Percentiles rank a stretch among this genome's conserved stretches.
Conservation (phyloP, 75 land plant genomes). For the Pinus albicaulis region DNA sequence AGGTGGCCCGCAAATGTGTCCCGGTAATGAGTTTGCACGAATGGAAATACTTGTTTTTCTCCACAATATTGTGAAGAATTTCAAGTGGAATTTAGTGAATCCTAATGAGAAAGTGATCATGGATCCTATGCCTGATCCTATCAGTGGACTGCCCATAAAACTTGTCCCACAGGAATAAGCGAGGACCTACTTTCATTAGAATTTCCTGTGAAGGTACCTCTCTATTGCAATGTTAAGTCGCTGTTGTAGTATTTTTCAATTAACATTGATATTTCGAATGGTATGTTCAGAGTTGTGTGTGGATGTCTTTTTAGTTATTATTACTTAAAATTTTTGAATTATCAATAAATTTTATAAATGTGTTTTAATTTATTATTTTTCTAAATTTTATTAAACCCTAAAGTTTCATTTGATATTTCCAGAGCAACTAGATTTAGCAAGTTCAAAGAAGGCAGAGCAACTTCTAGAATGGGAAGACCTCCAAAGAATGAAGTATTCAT, state of each 20-base stretch:
- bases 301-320: no score
- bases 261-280: no score
- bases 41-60: constrained; percentile 46
- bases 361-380: no score
- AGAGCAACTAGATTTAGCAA: no score
- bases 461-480: constrained; percentile 9
- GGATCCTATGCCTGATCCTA: constrained; percentile 37
- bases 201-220: no score
- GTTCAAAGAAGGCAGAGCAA: neutral
- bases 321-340: no score
- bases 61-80: constrained; percentile 49
- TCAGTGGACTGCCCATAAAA: constrained; percentile 33
- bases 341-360: no score
- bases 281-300: no score
- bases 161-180: constrained; percentile 14
- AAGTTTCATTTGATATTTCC: constrained; percentile 32
- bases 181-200: no score
- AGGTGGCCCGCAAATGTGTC: constrained; percentile 69
- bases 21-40: constrained; percentile 62
- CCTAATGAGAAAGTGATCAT: constrained; percentile 21
- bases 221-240: no score
- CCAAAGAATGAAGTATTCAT: constrained; percentile 23
- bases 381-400: constrained; percentile 23
- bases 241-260: no score
- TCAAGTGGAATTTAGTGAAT: constrained; percentile 34